phyloP scores from a whole-genome alignment of 1,284 basidiomycete genomes.

The Exobasidium rhododendri region DNA sequence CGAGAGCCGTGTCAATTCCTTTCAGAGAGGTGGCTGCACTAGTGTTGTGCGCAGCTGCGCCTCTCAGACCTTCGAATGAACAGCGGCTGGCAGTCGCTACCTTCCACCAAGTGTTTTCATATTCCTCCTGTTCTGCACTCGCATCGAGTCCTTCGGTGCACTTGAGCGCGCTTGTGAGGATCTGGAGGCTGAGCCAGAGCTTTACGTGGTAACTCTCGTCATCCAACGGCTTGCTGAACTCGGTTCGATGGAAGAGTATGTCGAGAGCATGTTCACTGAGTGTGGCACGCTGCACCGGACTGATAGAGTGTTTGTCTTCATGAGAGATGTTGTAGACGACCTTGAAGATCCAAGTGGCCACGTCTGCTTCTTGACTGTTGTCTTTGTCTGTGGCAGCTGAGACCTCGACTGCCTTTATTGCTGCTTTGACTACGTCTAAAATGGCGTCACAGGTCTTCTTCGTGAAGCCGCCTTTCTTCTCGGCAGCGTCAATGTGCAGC shows the following conservation, averaged over 20 bases:
- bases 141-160: neutral
- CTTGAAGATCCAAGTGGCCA: neutral
- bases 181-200: neutral
- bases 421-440: neutral
- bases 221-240: neutral
- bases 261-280: neutral
- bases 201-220: neutral
- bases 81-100: neutral
- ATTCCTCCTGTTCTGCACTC: neutral
- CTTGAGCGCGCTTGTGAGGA: neutral
- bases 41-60: neutral
- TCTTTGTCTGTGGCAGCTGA: neutral
- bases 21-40: neutral
- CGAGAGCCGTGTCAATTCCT: neutral
- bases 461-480: neutral
- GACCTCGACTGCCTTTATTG: neutral
- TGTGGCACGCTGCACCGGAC: too few relatives aligned
- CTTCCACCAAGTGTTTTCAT: neutral
- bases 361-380: neutral
- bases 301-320: neutral
- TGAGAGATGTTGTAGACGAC: neutral
- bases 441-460: neutral
- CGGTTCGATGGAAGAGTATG: neutral
- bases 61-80: neutral
- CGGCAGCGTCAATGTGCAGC: neutral